Percentiles rank a stretch among this genome's conserved stretches.
phyloP scores from a whole-genome alignment of 331 rosid genomes.

The Rhamnella rubrinervis region DNA sequence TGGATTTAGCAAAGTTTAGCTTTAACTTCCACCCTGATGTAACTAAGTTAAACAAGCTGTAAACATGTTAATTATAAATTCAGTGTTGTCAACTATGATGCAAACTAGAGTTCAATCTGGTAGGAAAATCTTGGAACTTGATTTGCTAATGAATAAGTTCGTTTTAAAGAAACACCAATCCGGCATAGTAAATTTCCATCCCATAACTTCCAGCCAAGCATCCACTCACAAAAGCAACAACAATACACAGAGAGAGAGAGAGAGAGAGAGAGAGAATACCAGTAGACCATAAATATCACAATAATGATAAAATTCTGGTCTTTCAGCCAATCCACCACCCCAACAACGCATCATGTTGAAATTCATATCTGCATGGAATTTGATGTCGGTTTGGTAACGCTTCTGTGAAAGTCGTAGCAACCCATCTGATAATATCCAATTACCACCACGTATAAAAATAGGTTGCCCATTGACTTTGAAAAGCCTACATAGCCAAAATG shows the following conservation, averaged over 20 bases:
- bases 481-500: conserved; percentile 47
- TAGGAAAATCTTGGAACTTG: too few species aligned
- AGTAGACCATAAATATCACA: conserved; percentile 88
- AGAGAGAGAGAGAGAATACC: conserved; percentile 47
- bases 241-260: conserved; percentile 15
- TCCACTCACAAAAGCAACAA: neutral
- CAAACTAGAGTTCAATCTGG: neutral
- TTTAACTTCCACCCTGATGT: neutral
- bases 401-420: conserved; percentile 77
- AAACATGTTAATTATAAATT: neutral
- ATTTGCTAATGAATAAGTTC: too few species aligned
- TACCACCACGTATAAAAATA: conserved; percentile 85
- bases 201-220: conserved; percentile 2
- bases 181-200: too few species aligned
- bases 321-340: conserved; percentile 96
- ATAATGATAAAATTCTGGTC: conserved; percentile 89
- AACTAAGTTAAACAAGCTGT: too few species aligned
- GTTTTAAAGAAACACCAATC: too few species aligned
- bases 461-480: conserved; percentile 94
- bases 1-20: neutral
- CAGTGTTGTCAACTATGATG: neutral
- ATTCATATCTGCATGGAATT: conserved; percentile 95
- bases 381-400: conserved; percentile 82
- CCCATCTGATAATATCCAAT: conserved; percentile 98
- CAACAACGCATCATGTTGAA: conserved; percentile 97